Conservation (phyloP, 306 rosid genomes). For the Phaseolus lunatus region DNA sequence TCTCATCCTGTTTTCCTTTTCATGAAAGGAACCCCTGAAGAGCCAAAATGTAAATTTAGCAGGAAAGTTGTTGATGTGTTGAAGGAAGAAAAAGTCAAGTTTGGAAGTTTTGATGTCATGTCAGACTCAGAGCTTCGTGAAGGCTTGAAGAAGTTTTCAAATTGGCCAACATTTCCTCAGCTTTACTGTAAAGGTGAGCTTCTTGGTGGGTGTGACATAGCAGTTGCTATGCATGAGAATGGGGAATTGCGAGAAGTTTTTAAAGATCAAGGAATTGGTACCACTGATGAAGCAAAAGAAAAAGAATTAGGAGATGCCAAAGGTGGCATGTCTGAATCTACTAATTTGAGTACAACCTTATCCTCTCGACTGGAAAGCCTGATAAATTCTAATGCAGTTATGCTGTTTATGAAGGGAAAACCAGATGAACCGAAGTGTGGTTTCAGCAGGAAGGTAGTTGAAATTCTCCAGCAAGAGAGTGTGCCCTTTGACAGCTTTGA, state of each 20-base stretch:
- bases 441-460: slow-evolving; percentile 92
- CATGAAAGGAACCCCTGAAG: slow-evolving; percentile 94
- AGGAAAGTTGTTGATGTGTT: slow-evolving; percentile 75
- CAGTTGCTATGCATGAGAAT: slow-evolving; percentile 87
- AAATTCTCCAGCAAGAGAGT: slow-evolving; percentile 82
- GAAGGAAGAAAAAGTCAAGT: slow-evolving; percentile 78
- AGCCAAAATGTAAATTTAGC: slow-evolving; percentile 88
- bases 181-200: slow-evolving; percentile 95
- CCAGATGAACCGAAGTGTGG: slow-evolving; percentile 93
- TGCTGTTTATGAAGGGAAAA: slow-evolving; percentile 92
- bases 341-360: slow-evolving; percentile 67
- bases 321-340: slow-evolving; percentile 69
- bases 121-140: slow-evolving; percentile 79
- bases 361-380: slow-evolving; percentile 68
- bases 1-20: slow-evolving; percentile 75
- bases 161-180: slow-evolving; percentile 97
- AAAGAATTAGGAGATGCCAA: slow-evolving; percentile 58
- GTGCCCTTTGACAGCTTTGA: slow-evolving; percentile 78
- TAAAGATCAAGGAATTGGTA: slow-evolving; percentile 74
- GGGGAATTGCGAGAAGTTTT: slow-evolving; percentile 83
- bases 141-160: slow-evolving; percentile 81
- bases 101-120: slow-evolving; percentile 86
- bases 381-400: slow-evolving; percentile 71
- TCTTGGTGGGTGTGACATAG: slow-evolving; percentile 94
- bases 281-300: slow-evolving; percentile 47